Conservation (phyloP, 148 eudicot species). For the Camellia lanceoleosa region DNA sequence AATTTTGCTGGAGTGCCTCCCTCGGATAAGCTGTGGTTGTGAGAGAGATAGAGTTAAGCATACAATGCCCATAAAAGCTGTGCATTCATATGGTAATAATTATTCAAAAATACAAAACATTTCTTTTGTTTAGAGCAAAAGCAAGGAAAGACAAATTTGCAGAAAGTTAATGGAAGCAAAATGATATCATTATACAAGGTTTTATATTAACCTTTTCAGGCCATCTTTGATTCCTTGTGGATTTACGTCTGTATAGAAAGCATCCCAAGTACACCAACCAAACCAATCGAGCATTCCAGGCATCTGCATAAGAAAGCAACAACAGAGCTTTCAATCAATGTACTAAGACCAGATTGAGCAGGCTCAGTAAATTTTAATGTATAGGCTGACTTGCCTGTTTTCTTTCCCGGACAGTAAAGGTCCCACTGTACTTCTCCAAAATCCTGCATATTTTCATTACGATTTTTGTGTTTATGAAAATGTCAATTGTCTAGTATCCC, state of each 20-base stretch:
- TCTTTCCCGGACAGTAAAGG: conserved; percentile 32
- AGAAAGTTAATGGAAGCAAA: neutral
- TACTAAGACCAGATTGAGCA: neutral
- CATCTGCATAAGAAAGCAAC: conserved; percentile 18
- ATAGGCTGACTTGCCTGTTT: conserved; percentile 30
- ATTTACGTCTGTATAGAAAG: conserved; percentile 38
- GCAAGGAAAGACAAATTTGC: neutral
- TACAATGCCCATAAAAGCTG: neutral
- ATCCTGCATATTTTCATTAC: conserved; percentile 22
- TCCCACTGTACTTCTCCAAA: conserved; percentile 29
- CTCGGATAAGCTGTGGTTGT: conserved; percentile 24
- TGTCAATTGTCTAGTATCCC: neutral
- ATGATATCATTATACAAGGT: neutral
- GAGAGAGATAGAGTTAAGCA: neutral
- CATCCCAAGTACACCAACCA: conserved; percentile 60
- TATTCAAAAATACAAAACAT: neutral
- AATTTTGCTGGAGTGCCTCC: conserved; percentile 43
- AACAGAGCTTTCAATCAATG: neutral
- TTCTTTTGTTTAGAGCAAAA: neutral
- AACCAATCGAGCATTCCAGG: conserved; percentile 47
- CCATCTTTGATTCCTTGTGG: conserved; percentile 46
- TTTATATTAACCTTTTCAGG: conserved; percentile 27
- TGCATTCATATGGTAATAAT: neutral
- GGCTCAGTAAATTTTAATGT: neutral
- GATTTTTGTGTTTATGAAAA: neutral